Base-by-base conservation (phyloP, 148 eudicot species). In the Chenopodium album region DNA sequence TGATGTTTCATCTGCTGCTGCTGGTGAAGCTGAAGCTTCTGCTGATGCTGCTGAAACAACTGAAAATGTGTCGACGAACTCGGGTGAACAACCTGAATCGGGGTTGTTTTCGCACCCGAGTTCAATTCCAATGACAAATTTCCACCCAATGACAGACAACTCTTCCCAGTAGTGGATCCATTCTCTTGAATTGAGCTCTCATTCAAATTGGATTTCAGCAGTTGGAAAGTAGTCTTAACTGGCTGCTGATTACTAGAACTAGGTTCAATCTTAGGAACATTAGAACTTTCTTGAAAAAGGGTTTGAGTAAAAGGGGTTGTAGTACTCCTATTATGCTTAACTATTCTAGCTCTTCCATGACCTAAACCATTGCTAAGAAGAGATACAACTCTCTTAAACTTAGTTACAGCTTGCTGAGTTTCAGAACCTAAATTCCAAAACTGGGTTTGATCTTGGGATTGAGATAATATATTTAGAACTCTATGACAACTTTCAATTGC, bases 401-500 rank as follows among this genome's bases (percentile, higher is more conserved):
- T 89, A 23, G 75, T 62, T 69, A 94, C 91, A 69, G 91, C 89
- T 80, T 93, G 90, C 73, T 84, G 87, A 79, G 98, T 92, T 87
- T 95, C 92, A 32, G 77, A 79, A 70, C 76, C 87, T 80, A 95
- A 77, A 62, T 82, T 85, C 64, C 88, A 84, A 71, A 50, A 77
- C 76, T 88, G 89, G 72, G 68, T 84, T 52, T 91, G 88, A 74
- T 90, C 90, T 84, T 82, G 85, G 6, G 94, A 88, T 68, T 91
- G 87, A 85, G 91, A 85, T 69, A 93, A 71, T 19, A 90, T 84
- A 66, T 75, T 89, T 32, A 92, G 83, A 76, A 95, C 94, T 84
- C 85, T 88, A 84, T 92, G 91, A 73, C 94, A 91, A 88, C 91
- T 90, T 76, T 94, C 95, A 76, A 95, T 86, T 26, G 99, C 97